These are phyloP conservation scores for Solanum paucissectum DNA, from an alignment of 257 asterid genomes.

Conservation along the genomic window DNA sequence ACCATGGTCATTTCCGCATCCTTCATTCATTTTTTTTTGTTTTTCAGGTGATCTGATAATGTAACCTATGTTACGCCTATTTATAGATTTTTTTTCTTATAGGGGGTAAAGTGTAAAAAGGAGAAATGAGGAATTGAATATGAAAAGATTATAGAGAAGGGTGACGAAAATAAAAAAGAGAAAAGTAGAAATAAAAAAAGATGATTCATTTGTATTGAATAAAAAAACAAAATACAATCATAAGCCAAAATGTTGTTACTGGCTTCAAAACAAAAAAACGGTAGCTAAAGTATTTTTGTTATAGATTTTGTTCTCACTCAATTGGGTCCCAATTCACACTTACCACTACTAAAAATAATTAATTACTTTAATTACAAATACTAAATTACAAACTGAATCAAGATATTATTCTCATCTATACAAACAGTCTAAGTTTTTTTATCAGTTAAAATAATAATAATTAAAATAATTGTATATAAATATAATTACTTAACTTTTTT, in stretches of 20 bases:
- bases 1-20: conserved; percentile 2
- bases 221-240: conserved; percentile 9
- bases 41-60: neutral
- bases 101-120: neutral
- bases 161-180: neutral
- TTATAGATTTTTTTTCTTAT: neutral
- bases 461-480: neutral
- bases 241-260: conserved; percentile 44
- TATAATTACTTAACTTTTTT: no score
- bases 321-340: neutral
- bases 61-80: neutral
- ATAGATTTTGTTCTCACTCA: neutral
- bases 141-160: neutral
- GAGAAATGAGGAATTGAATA: neutral
- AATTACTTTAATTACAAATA: neutral
- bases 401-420: neutral
- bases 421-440: neutral
- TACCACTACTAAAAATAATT: neutral
- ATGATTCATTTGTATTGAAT: neutral
- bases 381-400: neutral
- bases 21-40: conserved; percentile 24
- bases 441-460: neutral
- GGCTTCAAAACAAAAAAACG: conserved; percentile 31
- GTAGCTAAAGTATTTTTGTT: neutral
- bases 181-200: conserved; percentile 1